A percentile compares a stretch with the other conserved stretches of the same genome.
Conservation (phyloP, 352 stramenopile genomes). For the Sclerospora graminicola region DNA sequence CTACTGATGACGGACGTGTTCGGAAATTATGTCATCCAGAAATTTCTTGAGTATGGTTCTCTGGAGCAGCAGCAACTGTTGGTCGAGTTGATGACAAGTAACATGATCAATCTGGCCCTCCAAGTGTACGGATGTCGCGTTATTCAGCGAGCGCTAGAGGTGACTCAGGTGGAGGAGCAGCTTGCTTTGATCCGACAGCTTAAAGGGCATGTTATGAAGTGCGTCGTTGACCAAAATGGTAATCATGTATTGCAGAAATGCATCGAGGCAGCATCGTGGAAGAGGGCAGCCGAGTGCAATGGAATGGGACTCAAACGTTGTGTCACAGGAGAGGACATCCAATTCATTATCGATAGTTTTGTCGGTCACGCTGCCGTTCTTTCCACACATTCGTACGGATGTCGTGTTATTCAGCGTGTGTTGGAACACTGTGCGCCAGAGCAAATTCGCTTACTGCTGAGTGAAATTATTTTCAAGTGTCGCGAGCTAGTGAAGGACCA, state of each 20-base stretch:
- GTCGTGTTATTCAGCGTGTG: conserved; percentile 96
- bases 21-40: conserved; percentile 99
- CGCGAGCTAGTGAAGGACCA: conserved; percentile 90
- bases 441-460: conserved; percentile 89
- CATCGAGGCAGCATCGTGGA: conserved; percentile 86
- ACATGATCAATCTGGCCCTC: conserved; percentile 92
- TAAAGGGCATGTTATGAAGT: conserved; percentile 80
- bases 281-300: conserved; percentile 14
- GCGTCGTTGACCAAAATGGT: conserved; percentile 96
- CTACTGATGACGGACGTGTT: conserved; percentile 92
- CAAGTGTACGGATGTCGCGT: conserved; percentile 96
- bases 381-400: conserved; percentile 97
- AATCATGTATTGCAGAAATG: conserved; percentile 99
- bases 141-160: conserved; percentile 90
- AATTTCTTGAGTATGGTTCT: conserved; percentile 93
- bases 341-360: conserved; percentile 97
- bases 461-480: conserved; percentile 89
- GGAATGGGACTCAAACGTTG: conserved; percentile 13
- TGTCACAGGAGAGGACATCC: conserved; percentile 83
- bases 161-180: conserved; percentile 64
- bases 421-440: conserved; percentile 90
- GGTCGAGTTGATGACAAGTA: conserved; percentile 78
- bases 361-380: conserved; percentile 85
- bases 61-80: conserved; percentile 81
- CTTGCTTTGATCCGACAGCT: conserved; percentile 73